These are phyloP conservation scores for Suillus subluteus DNA, from an alignment of 768 basidiomycete species.

Conservation along the genomic window DNA sequence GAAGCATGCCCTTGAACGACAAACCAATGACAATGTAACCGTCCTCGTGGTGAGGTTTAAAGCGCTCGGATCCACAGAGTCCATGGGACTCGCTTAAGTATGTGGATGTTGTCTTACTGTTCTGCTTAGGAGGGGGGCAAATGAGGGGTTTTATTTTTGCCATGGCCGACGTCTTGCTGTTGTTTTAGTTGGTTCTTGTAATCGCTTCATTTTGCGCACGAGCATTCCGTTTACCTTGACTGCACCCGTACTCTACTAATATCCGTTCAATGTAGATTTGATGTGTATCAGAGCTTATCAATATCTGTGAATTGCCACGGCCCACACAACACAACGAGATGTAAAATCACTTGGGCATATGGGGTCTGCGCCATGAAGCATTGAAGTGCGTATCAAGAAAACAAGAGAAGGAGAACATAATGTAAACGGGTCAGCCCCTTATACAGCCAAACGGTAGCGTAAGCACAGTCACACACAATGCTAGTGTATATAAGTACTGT, in stretches of 20 bases:
- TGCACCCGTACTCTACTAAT: slow-evolving; percentile 7
- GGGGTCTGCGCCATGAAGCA: not conserved
- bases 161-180: not conserved
- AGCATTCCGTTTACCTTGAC: slow-evolving; percentile 4
- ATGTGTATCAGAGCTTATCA: not conserved
- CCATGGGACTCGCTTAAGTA: slow-evolving; percentile 19
- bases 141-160: not conserved
- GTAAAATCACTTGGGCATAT: not conserved
- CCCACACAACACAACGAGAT: not conserved
- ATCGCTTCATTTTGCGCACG: not conserved
- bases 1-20: slow-evolving; percentile 83
- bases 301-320: not conserved
- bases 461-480: not conserved
- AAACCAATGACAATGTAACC: slow-evolving; percentile 95
- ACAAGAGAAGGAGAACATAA: not conserved
- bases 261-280: slow-evolving; percentile 6
- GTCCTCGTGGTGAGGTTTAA: slow-evolving; percentile 88
- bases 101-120: slow-evolving; percentile 2
- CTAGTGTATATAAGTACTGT: too few species aligned
- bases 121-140: slow-evolving; percentile 15
- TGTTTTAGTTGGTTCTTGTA: slow-evolving; percentile 4
- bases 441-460: not conserved
- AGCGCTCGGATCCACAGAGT: slow-evolving; percentile 17
- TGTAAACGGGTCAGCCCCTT: not conserved
- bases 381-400: not conserved